Percentiles rank a stretch among this genome's conserved stretches.
Evolutionary conservation across 1,284 basidiomycete species (phyloP).

Genomic region (Bothia castanella): DNA sequence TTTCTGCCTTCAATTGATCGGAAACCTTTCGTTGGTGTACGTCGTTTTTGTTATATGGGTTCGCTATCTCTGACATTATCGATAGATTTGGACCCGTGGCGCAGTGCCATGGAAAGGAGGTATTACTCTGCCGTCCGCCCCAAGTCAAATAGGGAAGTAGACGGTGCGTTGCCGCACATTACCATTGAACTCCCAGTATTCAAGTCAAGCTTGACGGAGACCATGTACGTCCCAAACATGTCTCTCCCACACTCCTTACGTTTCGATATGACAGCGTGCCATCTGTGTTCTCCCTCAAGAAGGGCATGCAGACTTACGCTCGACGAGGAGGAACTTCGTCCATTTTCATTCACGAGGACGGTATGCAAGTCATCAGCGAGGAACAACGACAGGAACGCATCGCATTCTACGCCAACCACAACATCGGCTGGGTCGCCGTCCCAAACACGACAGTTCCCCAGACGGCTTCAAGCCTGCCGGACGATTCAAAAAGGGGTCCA

Average conservation of each 20-base stretch:
- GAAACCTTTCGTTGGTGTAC: constrained; percentile 48
- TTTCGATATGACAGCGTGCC: constrained; percentile 47
- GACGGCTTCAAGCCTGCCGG: constrained; percentile 74
- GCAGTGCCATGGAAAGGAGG: constrained; percentile 67
- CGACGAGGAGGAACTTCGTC: constrained; percentile 75
- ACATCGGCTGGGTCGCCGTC: constrained; percentile 84
- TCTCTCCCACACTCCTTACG: constrained; percentile 29
- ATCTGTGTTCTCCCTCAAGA: constrained; percentile 76
- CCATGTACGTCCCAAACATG: constrained; percentile 50
- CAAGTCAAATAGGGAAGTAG: constrained; percentile 54
- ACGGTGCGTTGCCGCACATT: constrained; percentile 63
- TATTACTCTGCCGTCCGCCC: constrained; percentile 66
- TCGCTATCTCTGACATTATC: neutral
- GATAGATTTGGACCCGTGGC: constrained; percentile 64
- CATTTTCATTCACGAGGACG: constrained; percentile 78
- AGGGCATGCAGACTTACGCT: constrained; percentile 83
- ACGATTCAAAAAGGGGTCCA: constrained; percentile 86
- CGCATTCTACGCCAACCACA: constrained; percentile 74
- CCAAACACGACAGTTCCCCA: constrained; percentile 50
- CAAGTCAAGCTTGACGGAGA: constrained; percentile 68
- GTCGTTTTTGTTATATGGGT: neutral
- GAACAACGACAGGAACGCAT: constrained; percentile 64
- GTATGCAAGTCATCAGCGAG: constrained; percentile 58
- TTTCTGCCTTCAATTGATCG: constrained; percentile 59
- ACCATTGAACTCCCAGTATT: constrained; percentile 79